Base-by-base conservation (phyloP, 129 eudicot genomes). In the Oenanthe sinensis region DNA sequence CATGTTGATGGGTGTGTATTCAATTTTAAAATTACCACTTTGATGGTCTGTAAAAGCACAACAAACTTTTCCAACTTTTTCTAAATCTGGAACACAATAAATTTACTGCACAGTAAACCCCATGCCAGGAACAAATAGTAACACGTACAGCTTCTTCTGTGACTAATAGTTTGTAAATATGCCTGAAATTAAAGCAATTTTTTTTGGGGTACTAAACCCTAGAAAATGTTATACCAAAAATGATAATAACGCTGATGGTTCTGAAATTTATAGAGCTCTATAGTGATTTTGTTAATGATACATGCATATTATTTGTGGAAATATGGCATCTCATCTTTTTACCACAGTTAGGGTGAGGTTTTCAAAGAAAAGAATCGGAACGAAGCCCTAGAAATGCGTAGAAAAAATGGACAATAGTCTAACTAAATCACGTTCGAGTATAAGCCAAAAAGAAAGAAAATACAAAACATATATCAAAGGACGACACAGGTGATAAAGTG, bases 401-500 rank as follows among this genome's bases (percentile, higher is more conserved):
- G 71, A 77, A 3, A 30, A 22, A n/a, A 50, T 58, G 33, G 33
- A 58, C 33, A 75, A 17, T 6, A 42, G 50, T 75, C 26, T 30
- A 48, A 19, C 2, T 0, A 19, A 8, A 16, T 14, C 28, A 71
- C 11, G 46, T 40, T 55, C 15, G 15, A 58, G 13, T 12, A 55
- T 19, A 58, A 77, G 79, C 79, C 47, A 77, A 55, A 55, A 77
- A 77, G 69, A n/a, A 10, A 42, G 68, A 17, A 11, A 44, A 58
- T 30, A 73, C 2, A 37, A 76, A 77, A 58, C 26, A 24, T 77
- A 55, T n/a, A 58, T 58, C 33, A n/a, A 69, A 26, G 40, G 62
- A 77, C 40, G 79, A 77, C 79, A 76, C 33, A 33, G 50, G 36
- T 77, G 69, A n/a, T 77, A 58, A 77, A 77, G 71, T 20, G 48